phyloP scores from a whole-genome alignment of 2,329 filamentous ascomycete genomes.

The Trematosphaeria pertusa region DNA sequence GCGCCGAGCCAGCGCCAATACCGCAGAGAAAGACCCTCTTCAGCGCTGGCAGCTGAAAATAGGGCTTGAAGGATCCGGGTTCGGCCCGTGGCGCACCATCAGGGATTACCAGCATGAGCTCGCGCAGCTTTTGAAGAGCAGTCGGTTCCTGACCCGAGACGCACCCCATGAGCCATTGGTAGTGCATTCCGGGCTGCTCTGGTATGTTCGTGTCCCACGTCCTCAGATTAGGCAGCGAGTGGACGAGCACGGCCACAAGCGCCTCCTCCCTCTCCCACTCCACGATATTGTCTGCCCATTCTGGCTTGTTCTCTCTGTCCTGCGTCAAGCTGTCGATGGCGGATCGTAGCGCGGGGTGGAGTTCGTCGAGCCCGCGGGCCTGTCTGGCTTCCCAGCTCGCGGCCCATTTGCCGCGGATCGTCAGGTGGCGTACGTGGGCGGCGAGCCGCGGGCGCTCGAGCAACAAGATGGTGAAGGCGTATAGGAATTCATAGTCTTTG shows the following conservation, averaged over 20 bases:
- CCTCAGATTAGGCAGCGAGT: not conserved
- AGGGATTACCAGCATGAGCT: too few species aligned
- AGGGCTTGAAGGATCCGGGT: not conserved
- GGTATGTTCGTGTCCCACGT: not conserved
- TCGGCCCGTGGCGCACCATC: too few species aligned
- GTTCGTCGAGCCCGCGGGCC: not conserved
- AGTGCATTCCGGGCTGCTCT: not conserved
- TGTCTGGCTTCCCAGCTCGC: not conserved
- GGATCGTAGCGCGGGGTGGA: not conserved
- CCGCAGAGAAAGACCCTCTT: constrained; percentile 1
- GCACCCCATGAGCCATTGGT: not conserved
- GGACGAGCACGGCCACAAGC: not conserved
- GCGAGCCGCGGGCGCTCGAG: not conserved
- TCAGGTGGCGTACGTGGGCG: constrained; percentile 1
- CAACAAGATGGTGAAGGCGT: not conserved
- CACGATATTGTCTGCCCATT: not conserved
- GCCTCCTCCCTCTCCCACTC: constrained; percentile 3
- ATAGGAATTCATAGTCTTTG: not conserved
- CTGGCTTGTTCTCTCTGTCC: not conserved
- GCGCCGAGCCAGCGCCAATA: too few species aligned
- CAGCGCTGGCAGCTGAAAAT: not conserved
- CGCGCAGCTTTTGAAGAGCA: too few species aligned
- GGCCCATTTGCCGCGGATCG: constrained; percentile 4
- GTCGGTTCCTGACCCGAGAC: too few species aligned
- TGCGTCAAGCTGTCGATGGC: not conserved